phyloP scores from a whole-genome alignment of 169 alveolate genomes.

The Plasmodium adleri region DNA sequence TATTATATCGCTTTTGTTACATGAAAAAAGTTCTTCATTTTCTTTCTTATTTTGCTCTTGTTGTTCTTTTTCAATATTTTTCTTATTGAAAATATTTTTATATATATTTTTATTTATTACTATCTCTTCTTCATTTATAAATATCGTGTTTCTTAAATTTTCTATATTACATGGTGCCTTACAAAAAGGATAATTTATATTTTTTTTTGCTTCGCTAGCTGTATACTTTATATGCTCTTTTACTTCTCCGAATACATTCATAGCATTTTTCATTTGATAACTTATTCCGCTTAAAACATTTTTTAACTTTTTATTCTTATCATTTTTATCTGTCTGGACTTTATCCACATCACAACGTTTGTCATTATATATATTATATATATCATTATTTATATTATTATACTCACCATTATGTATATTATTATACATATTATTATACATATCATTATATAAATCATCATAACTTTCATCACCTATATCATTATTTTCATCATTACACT shows the following conservation, averaged over 20 bases:
- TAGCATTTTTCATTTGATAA: conserved; percentile 58
- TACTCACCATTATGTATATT: background rate
- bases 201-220: conserved; percentile 59
- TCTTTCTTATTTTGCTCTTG: background rate
- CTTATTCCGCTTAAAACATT: conserved; percentile 48
- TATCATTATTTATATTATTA: background rate
- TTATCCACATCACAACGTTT: background rate
- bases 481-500: background rate
- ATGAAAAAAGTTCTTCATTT: conserved; percentile 28
- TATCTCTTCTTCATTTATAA: conserved; percentile 60
- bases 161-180: conserved; percentile 73
- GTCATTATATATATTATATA: background rate
- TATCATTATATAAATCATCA: background rate
- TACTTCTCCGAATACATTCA: conserved; percentile 52
- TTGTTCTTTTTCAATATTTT: conserved; percentile 2
- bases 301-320: conserved; percentile 18
- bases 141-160: conserved; percentile 38
- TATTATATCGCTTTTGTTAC: conserved; percentile 27
- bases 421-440: background rate
- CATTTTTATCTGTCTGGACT: background rate
- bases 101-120: conserved; percentile 34
- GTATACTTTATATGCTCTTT: conserved; percentile 57
- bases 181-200: conserved; percentile 62
- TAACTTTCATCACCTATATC: background rate
- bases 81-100: conserved; percentile 32